Percentiles rank a stretch among this genome's conserved stretches.
Conservation (phyloP, 2,329 filamentous ascomycete species). For the Colletotrichum orbiculare region DNA sequence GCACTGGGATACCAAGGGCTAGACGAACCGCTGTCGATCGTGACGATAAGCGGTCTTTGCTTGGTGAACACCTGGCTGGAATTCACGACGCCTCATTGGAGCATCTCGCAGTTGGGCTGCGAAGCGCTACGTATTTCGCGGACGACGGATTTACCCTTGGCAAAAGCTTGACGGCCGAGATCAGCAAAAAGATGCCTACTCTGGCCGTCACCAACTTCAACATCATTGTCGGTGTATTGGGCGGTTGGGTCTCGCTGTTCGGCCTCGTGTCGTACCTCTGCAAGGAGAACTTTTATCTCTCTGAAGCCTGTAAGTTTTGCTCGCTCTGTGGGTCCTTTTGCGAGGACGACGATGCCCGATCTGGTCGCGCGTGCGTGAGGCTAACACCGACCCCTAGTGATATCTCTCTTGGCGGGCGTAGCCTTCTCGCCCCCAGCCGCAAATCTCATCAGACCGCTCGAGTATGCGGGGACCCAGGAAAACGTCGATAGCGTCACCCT, state of each 20-base stretch:
- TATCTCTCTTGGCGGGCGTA: slow-evolving; percentile 83
- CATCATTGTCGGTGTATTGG: slow-evolving; percentile 81
- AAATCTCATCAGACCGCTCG: slow-evolving; percentile 78
- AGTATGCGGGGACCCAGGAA: slow-evolving; percentile 72
- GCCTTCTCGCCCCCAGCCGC: slow-evolving; percentile 82
- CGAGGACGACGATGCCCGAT: slow-evolving; percentile 3
- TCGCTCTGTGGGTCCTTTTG: background rate
- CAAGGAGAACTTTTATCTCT: slow-evolving; percentile 92
- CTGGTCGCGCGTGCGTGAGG: slow-evolving; percentile 13
- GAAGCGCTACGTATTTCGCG: slow-evolving; percentile 11
- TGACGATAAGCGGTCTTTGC: no score
- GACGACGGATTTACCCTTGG: slow-evolving; percentile 15
- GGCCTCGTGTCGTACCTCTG: slow-evolving; percentile 89
- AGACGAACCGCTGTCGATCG: no score
- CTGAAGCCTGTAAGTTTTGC: slow-evolving; percentile 79
- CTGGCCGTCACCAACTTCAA: slow-evolving; percentile 70
- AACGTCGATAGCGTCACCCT: slow-evolving; percentile 79
- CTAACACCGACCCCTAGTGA: slow-evolving; percentile 66
- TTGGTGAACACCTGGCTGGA: background rate
- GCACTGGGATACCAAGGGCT: no score
- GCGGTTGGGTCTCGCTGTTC: slow-evolving; percentile 91
- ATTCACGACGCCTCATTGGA: slow-evolving; percentile 20
- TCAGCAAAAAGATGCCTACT: slow-evolving; percentile 52
- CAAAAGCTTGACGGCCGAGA: slow-evolving; percentile 34
- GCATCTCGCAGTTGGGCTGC: slow-evolving; percentile 12